Percentiles rank a stretch among this genome's conserved stretches.
Conservation (phyloP, 331 rosid genomes). For the Arachis monticola region DNA sequence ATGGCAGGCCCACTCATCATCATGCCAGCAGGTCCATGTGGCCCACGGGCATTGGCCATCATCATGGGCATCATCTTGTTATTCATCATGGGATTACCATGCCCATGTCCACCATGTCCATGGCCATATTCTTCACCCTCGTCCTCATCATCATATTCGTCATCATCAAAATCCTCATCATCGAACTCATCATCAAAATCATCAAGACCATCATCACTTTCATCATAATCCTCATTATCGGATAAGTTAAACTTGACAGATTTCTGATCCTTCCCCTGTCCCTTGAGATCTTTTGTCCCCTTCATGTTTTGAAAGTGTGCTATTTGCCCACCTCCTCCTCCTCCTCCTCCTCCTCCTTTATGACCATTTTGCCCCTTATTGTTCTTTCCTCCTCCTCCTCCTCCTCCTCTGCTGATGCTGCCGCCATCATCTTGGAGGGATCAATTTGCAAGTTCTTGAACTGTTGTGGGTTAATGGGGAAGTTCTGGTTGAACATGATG, state of each 20-base stretch:
- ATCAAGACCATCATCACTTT: slow-evolving; percentile 50
- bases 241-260: slow-evolving; percentile 72
- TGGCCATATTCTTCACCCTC: slow-evolving; percentile 54
- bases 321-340: slow-evolving; percentile 34
- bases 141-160: slow-evolving; percentile 49
- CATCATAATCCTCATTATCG: slow-evolving; percentile 60
- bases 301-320: slow-evolving; percentile 53
- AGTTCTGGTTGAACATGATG: slow-evolving; percentile 51
- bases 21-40: slow-evolving; percentile 57
- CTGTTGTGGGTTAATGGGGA: slow-evolving; percentile 63
- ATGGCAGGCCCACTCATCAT: slow-evolving; percentile 55
- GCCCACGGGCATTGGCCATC: slow-evolving; percentile 65
- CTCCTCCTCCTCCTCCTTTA: slow-evolving; percentile 26
- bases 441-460: slow-evolving; percentile 64
- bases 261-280: slow-evolving; percentile 59
- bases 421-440: slow-evolving; percentile 27
- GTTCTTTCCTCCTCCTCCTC: slow-evolving; percentile 46
- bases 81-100: slow-evolving; percentile 47
- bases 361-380: slow-evolving; percentile 56
- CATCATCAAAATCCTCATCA: slow-evolving; percentile 54
- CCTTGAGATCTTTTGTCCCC: slow-evolving; percentile 51
- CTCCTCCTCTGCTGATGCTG: too few species aligned
- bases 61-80: slow-evolving; percentile 53
- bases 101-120: slow-evolving; percentile 31
- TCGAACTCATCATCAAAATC: slow-evolving; percentile 61